Base-by-base conservation (phyloP, 164 flowering plant genomes). In the Vitis riparia region DNA sequence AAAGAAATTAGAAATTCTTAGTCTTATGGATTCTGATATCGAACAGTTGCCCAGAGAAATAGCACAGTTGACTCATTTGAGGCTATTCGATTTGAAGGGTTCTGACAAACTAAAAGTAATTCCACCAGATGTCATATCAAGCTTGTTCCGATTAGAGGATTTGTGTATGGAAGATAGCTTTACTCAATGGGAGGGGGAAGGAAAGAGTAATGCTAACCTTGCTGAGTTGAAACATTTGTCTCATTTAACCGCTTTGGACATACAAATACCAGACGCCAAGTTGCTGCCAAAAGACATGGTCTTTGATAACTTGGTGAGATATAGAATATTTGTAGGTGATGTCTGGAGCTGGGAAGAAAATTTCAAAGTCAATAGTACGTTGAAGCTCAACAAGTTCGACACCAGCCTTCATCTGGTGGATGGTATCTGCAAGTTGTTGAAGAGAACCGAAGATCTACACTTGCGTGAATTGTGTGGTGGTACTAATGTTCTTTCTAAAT, bases 121-220 rank as follows among this genome's bases (percentile, higher is more conserved):
- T 44, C 76, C 67, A 0, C 30, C 70, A 0, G 14, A 49, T 47
- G 57, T 75, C 29, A 5, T 80, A n/a, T 37, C 70, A 8, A 14
- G 70, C 50, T 64, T 77, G 59, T 9, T 48, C 13, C 14, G 14
- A 1, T 65, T 80, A 52, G 81, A 77, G 49, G 77, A 69, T 8
- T 49, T 80, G 51, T 62, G 65, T 50, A 62, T 80, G 76, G 19
- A 9, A 0, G 11, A 67, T 32, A 57, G 64, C 47, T 71, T 71
- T 37, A 2, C 0, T 0, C 17, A n/a, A 11, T 79, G 79, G 79
- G 73, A 44, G 7, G 2, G 0, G 1, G 49, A 55, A 12, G 44
- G 15, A 23, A 68, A 19, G 51, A 23, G 58, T 1, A 74, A 65
- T 72, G 75, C 75, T n/a, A 52, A 65, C 55, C 27, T 72, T 47